Conservation (phyloP, 768 basidiomycete genomes). For the Gymnopilus dilepis region DNA sequence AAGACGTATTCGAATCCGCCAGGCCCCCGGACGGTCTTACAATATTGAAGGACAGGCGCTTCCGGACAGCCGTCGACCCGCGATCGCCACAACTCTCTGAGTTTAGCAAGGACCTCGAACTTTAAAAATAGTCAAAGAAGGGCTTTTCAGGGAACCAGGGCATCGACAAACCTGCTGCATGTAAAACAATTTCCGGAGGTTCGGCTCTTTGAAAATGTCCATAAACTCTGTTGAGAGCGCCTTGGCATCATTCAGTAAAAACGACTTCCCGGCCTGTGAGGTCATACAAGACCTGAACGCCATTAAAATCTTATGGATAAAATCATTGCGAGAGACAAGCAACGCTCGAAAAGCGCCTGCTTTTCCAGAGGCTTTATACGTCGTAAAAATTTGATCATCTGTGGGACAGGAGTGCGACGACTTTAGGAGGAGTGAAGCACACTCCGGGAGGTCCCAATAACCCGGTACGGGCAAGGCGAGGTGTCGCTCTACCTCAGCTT, state of each 20-base stretch:
- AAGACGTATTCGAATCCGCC: constrained; percentile 43
- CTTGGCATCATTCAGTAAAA: constrained; percentile 51
- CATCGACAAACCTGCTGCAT: constrained; percentile 52
- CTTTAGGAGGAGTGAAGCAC: constrained; percentile 36
- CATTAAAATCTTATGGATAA: constrained; percentile 39
- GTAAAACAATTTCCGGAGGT: constrained; percentile 54
- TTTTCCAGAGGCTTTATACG: constrained; percentile 29
- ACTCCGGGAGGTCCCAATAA: constrained; percentile 52
- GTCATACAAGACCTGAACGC: constrained; percentile 37
- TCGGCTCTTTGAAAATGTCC: constrained; percentile 51
- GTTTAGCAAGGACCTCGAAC: constrained; percentile 54
- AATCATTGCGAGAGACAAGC: constrained; percentile 40
- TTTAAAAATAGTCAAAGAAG: constrained; percentile 21
- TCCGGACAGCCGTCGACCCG: constrained; percentile 56
- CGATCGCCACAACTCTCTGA: constrained; percentile 51
- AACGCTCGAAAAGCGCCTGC: constrained; percentile 27
- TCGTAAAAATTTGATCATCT: constrained; percentile 45
- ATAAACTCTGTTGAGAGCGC: constrained; percentile 45
- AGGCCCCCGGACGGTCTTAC: constrained; percentile 28
- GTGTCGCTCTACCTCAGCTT: constrained; percentile 50
- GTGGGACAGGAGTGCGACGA: constrained; percentile 34
- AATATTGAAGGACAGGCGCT: constrained; percentile 50
- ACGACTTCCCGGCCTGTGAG: constrained; percentile 23
- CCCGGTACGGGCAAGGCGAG: constrained; percentile 53
- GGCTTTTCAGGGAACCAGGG: neutral